Percentiles rank a stretch among this genome's conserved stretches.
Evolutionary conservation across 805 yeast genomes (phyloP).

Genomic region (Cyberlindnera sargentensis): DNA sequence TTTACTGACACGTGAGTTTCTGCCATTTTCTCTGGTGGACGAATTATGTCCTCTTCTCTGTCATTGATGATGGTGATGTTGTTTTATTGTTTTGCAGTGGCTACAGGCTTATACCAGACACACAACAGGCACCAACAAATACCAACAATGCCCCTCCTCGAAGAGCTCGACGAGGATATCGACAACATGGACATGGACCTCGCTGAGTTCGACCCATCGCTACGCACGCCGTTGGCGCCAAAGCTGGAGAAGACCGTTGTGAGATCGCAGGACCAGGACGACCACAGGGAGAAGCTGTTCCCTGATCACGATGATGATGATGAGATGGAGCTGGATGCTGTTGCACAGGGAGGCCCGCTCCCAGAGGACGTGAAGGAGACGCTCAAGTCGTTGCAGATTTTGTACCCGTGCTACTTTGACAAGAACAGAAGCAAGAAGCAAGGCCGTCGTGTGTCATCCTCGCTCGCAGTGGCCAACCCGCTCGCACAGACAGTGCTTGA

Average conservation of each 20-base stretch:
- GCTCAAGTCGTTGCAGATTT: constrained; percentile 59
- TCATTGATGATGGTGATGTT: no score
- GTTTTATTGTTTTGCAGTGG: no score
- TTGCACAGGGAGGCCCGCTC: constrained; percentile 25
- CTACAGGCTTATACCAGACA: neutral
- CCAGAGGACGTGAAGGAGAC: constrained; percentile 54
- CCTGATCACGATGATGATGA: constrained; percentile 3
- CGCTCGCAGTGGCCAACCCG: constrained; percentile 79
- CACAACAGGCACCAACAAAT: neutral
- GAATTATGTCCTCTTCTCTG: no score
- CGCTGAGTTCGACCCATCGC: constrained; percentile 76
- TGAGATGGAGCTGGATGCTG: constrained; percentile 10
- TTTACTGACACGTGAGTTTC: no score
- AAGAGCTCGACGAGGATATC: constrained; percentile 76
- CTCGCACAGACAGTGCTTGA: constrained; percentile 76
- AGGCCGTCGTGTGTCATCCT: constrained; percentile 73
- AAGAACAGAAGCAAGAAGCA: constrained; percentile 61
- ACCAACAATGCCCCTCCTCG: constrained; percentile 56
- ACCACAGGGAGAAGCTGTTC: constrained; percentile 7
- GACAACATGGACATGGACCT: constrained; percentile 92
- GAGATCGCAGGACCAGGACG: constrained; percentile 49
- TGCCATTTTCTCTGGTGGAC: no score
- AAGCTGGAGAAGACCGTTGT: constrained; percentile 52
- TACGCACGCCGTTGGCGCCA: constrained; percentile 68
- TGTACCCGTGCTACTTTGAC: constrained; percentile 94